phyloP scores from a whole-genome alignment of 768 basidiomycete genomes.

The Multifurca ochricompacta region DNA sequence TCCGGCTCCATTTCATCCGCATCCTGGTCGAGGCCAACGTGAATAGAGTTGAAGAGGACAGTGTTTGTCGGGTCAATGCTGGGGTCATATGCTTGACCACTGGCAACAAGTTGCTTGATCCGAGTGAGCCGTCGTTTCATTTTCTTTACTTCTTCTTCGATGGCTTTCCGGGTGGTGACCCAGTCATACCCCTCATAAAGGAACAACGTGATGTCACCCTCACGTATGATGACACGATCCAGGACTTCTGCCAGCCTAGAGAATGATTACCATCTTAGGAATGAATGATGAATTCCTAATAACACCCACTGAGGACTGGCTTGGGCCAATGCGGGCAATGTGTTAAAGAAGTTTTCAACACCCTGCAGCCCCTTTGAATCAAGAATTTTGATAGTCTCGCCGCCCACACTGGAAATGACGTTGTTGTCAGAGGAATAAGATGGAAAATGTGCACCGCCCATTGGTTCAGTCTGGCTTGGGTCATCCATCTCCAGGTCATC shows the following conservation, averaged over 20 bases:
- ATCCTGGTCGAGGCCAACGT: constrained; percentile 83
- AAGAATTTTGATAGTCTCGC: constrained; percentile 81
- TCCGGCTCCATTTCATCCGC: constrained; percentile 65
- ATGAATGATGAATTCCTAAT: neutral
- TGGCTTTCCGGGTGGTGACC: constrained; percentile 72
- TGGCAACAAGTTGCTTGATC: constrained; percentile 87
- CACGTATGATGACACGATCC: constrained; percentile 46
- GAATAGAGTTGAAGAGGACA: constrained; percentile 87
- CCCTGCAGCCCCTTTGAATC: constrained; percentile 53
- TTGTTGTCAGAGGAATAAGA: constrained; percentile 22
- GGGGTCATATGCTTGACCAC: constrained; percentile 79
- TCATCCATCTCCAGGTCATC: constrained; percentile 64
- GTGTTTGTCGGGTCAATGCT: constrained; percentile 63
- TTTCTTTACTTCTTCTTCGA: constrained; percentile 82
- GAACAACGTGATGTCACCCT: constrained; percentile 58
- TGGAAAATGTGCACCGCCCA: neutral
- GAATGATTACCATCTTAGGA: neutral
- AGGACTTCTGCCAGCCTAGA: constrained; percentile 13
- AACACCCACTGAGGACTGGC: constrained; percentile 40
- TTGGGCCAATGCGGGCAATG: constrained; percentile 45
- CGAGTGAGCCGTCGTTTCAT: constrained; percentile 81
- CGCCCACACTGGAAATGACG: constrained; percentile 56
- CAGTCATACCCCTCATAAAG: constrained; percentile 97
- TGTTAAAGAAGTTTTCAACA: constrained; percentile 69
- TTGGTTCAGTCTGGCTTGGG: constrained; percentile 27